Conservation (phyloP, 192 early-diverging fungal species). For the Pilobolus umbonatus region DNA sequence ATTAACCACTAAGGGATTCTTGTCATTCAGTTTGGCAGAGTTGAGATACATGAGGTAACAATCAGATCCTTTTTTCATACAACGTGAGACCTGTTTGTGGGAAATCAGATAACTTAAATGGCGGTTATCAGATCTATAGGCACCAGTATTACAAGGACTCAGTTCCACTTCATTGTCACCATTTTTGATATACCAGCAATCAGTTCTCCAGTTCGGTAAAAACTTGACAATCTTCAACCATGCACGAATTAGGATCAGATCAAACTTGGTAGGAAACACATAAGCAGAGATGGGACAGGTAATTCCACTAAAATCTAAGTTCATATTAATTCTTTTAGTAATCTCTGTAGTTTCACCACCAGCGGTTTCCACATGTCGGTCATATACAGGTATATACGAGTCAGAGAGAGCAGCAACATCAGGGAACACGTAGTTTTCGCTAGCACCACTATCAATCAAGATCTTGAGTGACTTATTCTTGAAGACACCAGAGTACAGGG, state of each 20-base stretch:
- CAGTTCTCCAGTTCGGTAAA: not conserved
- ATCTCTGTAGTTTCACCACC: not conserved
- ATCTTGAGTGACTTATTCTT: not conserved
- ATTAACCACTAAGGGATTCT: not conserved
- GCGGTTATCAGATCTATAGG: too few relatives aligned
- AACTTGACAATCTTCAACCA: not conserved
- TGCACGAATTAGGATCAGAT: not conserved
- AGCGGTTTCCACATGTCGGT: not conserved
- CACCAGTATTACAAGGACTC: too few relatives aligned
- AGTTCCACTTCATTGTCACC: too few relatives aligned
- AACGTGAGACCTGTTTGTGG: not conserved
- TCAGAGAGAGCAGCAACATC: not conserved
- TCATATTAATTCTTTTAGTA: not conserved
- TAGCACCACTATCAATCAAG: conserved; percentile 1
- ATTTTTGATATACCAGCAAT: not conserved
- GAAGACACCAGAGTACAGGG: not conserved
- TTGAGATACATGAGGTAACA: not conserved
- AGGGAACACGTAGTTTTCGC: conserved; percentile 12
- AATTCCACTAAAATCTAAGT: not conserved
- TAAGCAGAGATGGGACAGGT: not conserved
- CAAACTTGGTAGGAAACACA: conserved; percentile 2
- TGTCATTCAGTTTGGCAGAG: not conserved
- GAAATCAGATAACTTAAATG: not conserved
- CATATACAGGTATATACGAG: not conserved
- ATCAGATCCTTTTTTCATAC: not conserved